phyloP scores from a whole-genome alignment of 2,329 filamentous ascomycete species.

The Cytospora mali region DNA sequence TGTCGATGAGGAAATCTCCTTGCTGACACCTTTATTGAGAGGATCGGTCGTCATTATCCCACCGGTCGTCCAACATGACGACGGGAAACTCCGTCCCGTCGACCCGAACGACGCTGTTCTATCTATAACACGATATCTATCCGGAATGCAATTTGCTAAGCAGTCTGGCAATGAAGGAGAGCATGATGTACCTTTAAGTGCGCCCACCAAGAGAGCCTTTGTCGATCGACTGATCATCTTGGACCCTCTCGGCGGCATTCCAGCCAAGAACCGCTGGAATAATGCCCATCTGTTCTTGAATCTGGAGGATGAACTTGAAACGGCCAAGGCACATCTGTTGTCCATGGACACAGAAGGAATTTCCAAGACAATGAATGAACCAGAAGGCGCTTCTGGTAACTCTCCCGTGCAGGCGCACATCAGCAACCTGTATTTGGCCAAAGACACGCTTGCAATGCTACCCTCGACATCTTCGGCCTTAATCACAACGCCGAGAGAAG shows the following conservation, averaged over 20 bases:
- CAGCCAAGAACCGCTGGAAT: conserved; percentile 62
- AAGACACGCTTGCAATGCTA: conserved; percentile 71
- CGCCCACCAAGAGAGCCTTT: conserved; percentile 53
- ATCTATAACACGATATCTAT: conserved; percentile 75
- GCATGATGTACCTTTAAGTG: conserved; percentile 30
- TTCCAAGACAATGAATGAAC: neutral
- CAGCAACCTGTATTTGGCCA: conserved; percentile 74
- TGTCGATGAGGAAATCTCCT: conserved; percentile 51
- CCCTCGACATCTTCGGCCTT: conserved; percentile 85
- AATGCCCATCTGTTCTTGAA: conserved; percentile 86
- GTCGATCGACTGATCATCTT: conserved; percentile 88
- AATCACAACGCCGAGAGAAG: conserved; percentile 84
- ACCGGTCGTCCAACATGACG: conserved; percentile 23
- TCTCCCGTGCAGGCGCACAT: conserved; percentile 49
- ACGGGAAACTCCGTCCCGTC: conserved; percentile 41
- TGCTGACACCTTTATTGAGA: conserved; percentile 67
- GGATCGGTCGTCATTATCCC: conserved; percentile 73
- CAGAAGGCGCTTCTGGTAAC: conserved; percentile 35
- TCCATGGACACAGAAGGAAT: conserved; percentile 23
- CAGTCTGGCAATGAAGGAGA: conserved; percentile 43
- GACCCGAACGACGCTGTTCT: conserved; percentile 67
- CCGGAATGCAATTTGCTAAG: conserved; percentile 59
- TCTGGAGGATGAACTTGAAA: conserved; percentile 82
- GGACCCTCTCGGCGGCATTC: conserved; percentile 84
- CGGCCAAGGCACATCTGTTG: conserved; percentile 65